Base-by-base conservation (phyloP, 495 filamentous ascomycete genomes). In the Aspergillus hancockii region DNA sequence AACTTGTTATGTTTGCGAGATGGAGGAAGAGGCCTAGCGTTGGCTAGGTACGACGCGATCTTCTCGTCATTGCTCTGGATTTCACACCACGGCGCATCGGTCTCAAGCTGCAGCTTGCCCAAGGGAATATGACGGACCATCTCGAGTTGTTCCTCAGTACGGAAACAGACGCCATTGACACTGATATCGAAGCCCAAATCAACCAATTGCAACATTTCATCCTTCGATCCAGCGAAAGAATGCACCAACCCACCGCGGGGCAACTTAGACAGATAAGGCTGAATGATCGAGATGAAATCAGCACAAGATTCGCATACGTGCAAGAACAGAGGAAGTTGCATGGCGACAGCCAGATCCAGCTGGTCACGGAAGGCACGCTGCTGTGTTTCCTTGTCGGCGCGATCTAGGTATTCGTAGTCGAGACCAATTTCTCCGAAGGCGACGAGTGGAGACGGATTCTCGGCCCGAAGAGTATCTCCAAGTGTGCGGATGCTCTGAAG, bases 11-110 rank as follows among this genome's bases (percentile, higher is more conserved):
- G 65, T 40, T 71, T 73, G 38, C 68, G 63, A 18, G 54, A 58
- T 0, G 62, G 38, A 2, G 67, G 71, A 40, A 71, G 41, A 10
- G 60, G 50, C 36, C 45, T 57, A 23, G 65, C 65, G 14, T 46
- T 51, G 9, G 51, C 49, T 47, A 73, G 32, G 34, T 58, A 73
- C 0, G 43, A 21, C 14, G 52, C 61, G 40, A 70, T 70, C 16
- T 54, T 59, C 19, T 63, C 58, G 52, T 70, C 65, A 7, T 57
- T 63, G 9, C 30, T 34, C 49, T 66, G 19, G 2, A 73, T 55
- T 46, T 73, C 69, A 52, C 71, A 73, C 71, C 71, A 73, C 6
- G 71, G 69, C 5, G 71, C 68, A 62, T 73, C 69, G 0, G 68
- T 71, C 52, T 73, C 71, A n/a, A 73, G 49, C 45, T 73, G 68